Base-by-base conservation (phyloP, 75 land plant genomes). In the Picea glauca region DNA sequence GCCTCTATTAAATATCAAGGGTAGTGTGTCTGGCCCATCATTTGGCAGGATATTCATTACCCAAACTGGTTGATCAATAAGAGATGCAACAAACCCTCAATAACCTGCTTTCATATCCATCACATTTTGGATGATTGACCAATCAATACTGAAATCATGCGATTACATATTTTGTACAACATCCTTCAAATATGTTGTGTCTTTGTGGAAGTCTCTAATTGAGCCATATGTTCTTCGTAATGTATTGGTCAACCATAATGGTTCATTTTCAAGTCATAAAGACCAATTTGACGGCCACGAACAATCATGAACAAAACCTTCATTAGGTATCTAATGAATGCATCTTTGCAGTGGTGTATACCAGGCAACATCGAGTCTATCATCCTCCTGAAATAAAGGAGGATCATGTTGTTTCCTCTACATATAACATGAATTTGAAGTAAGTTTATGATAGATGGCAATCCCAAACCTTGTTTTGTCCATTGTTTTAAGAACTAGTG, bases 51-150 rank as follows among this genome's bases (percentile, higher is more conserved):
- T 26, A 26, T 26, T 26, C 26, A 95, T 93, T 23, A 95, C 96
- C 98, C 98, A 95, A 4, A 93, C 67, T 3, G 93, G 92, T 62
- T 68, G 77, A 66, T 86, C 78, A 60, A 85, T 73, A 38, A 95
- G 88, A 58, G 98, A 93, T 63, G 93, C 92, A 13, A 93, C 92
- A 91, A 95, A 95, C 35, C 98, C 96, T 89, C 96, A 96, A 90
- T 86, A 95, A 46, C 86, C 87, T 67, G 96, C 92, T 88, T 93
- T 95, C 98, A 95, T 95, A 79, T 95, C 98, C 92, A 95, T 89
- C 17, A 91, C 89, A 76, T 95, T 95, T 56, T 96, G 81, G 66
- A 95, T 80, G n/a, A 62, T 80, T 23, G 88, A 80, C 96, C 96
- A 95, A 63, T 91, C 92, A 38, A 95, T 85, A 35, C 75, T 80